phyloP scores from a whole-genome alignment of 2,329 filamentous ascomycete species.

The Colletotrichum cuscutae region DNA sequence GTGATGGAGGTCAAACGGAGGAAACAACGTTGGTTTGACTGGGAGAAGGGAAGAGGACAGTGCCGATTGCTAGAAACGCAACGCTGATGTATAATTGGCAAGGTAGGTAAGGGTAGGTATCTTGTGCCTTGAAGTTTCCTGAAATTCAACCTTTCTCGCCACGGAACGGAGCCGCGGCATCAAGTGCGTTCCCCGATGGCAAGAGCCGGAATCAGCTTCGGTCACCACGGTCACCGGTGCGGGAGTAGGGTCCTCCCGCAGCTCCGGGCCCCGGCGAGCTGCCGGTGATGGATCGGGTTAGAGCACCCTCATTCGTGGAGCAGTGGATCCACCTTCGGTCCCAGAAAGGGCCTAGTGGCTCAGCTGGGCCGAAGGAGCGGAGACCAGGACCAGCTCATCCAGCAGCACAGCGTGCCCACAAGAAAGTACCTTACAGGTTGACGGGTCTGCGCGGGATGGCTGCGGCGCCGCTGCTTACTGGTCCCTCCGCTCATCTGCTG shows the following conservation, averaged over 20 bases:
- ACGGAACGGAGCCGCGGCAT: not conserved
- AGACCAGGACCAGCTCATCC: conserved; percentile 17
- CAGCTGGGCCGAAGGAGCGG: not conserved
- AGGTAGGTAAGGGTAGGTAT: not conserved
- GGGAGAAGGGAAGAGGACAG: not conserved
- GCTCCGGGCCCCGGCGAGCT: conserved; percentile 5
- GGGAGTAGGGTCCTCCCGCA: conserved; percentile 3
- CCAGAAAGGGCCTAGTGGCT: conserved; percentile 22
- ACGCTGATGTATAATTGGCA: no score
- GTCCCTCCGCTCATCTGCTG: not conserved
- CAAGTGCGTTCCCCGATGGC: not conserved
- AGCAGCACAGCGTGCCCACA: conserved; percentile 13
- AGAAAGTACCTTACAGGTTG: not conserved
- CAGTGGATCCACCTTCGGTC: conserved; percentile 7
- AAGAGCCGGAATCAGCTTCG: conserved; percentile 18
- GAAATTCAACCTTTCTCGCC: not conserved
- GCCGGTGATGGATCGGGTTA: conserved; percentile 29
- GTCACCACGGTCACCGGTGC: conserved; percentile 14
- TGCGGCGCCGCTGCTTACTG: conserved; percentile 2
- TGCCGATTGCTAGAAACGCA: conserved; percentile 2
- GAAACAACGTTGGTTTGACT: not conserved
- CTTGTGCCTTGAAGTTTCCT: not conserved
- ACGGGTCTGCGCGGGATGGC: conserved; percentile 11
- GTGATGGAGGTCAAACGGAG: not conserved
- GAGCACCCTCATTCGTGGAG: not conserved